Conservation (phyloP, 331 rosid genomes). For the Spiraea crenata region DNA sequence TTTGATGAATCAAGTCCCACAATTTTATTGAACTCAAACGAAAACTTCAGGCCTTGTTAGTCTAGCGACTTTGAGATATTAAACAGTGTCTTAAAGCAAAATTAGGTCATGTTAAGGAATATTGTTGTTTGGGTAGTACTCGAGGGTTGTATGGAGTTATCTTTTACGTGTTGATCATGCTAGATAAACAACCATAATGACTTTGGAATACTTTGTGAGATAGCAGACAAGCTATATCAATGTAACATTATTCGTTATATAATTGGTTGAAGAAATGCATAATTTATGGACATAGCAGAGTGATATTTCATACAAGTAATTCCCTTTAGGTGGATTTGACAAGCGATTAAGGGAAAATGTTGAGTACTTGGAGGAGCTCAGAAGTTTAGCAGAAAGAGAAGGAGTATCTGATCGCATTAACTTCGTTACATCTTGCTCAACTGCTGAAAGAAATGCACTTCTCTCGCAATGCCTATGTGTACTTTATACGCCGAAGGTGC, state of each 20-base stretch:
- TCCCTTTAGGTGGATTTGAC: constrained; percentile 74
- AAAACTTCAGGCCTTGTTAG: neutral
- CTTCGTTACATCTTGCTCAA: constrained; percentile 78
- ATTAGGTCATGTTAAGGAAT: neutral
- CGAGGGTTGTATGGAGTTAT: neutral
- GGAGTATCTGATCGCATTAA: constrained; percentile 55
- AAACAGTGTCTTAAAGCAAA: neutral
- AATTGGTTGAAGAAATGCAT: neutral
- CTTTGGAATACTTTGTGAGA: neutral
- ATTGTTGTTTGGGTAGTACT: neutral
- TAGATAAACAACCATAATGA: neutral
- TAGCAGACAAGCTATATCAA: neutral
- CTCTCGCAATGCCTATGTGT: constrained; percentile 83
- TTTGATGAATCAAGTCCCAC: neutral
- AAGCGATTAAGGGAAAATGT: constrained; percentile 81
- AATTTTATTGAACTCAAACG: neutral
- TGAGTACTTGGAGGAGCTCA: constrained; percentile 85
- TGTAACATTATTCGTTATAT: neutral
- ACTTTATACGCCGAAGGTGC: constrained; percentile 77
- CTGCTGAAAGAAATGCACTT: constrained; percentile 59
- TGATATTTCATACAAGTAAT: neutral
- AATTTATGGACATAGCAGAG: neutral
- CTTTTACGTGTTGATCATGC: neutral
- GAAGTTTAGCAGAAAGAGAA: constrained; percentile 66
- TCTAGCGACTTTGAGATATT: neutral